Percentiles rank a stretch among this genome's conserved stretches.
These are phyloP conservation scores for Ambrosiella cleistominuta DNA, from an alignment of 2,329 filamentous ascomycete species.

Conservation along the genomic window DNA sequence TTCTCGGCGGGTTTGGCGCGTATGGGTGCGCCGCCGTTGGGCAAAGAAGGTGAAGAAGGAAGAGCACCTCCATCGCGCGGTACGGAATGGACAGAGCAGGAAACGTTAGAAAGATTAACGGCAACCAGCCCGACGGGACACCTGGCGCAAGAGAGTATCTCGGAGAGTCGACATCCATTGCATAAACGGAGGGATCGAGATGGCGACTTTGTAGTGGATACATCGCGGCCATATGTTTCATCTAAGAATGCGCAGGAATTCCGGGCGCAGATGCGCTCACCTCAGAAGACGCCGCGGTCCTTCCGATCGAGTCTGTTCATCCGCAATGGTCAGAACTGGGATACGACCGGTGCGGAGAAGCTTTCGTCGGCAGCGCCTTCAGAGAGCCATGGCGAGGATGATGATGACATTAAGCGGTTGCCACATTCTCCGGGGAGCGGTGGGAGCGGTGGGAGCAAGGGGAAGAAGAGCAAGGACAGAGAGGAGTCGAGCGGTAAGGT, in stretches of 20 bases:
- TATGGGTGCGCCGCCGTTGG: slow-evolving; percentile 17
- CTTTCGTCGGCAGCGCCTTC: slow-evolving; percentile 63
- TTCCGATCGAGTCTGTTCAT: slow-evolving; percentile 61
- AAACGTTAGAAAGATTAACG: slow-evolving; percentile 51
- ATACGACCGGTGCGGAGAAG: slow-evolving; percentile 56
- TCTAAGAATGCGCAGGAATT: slow-evolving; percentile 16
- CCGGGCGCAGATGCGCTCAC: slow-evolving; percentile 28
- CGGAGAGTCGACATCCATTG: slow-evolving; percentile 58
- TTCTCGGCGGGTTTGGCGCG: slow-evolving; percentile 9
- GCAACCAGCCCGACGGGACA: slow-evolving; percentile 55
- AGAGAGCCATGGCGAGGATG: slow-evolving; percentile 25
- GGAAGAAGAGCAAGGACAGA: slow-evolving; percentile 21
- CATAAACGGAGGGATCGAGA: slow-evolving; percentile 25
- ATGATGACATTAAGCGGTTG: slow-evolving; percentile 21
- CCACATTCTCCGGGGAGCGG: slow-evolving; percentile 17
- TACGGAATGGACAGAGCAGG: slow-evolving; percentile 63
- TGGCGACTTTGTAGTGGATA: slow-evolving; percentile 35
- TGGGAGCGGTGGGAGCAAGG: slow-evolving; percentile 9
- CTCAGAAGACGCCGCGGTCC: slow-evolving; percentile 55
- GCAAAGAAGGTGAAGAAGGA: slow-evolving; percentile 34
- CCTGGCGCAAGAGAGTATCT: slow-evolving; percentile 41
- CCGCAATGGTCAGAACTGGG: slow-evolving; percentile 34
- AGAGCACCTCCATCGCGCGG: slow-evolving; percentile 55
- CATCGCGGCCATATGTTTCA: slow-evolving; percentile 38
- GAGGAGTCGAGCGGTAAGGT: slow-evolving; percentile 43